Base-by-base conservation (phyloP, 2,329 filamentous ascomycete species). In the Aureobasidium sp. region DNA sequence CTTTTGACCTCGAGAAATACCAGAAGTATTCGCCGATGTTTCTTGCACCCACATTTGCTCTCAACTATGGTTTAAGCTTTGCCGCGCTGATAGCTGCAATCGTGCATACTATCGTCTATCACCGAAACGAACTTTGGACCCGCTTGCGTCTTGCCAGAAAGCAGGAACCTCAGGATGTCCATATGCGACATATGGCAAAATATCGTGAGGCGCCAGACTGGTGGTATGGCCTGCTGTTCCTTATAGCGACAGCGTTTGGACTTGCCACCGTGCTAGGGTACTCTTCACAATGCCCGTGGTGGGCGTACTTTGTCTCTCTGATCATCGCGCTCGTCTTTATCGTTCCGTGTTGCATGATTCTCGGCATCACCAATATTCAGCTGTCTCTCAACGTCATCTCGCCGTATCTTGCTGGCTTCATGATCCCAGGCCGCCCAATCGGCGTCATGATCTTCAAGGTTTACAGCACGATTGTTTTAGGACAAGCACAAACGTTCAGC, bases 371-470 rank as follows among this genome's bases (percentile, higher is more conserved):
- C 15, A 95, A 94, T 72, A 68, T 68, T 29, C 27, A 59, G 62
- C 64, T 69, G 12, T 62, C 62, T 3, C 41, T 69, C 42, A 68
- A 67, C 27, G 65, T 67, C 32, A 66, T 69, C 26, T 65, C 64
- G n/a, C 64, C 65, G 6, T 41, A 44, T 15, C 32, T 51, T 17
- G 59, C 89, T 66, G 91, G 91, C 58, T 85, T 83, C 56, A 80
- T 91, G 20, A 94, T 95, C 71, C 90, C 90, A 0, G 91, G 91
- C 34, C 87, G 88, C 0, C 90, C 90, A 1, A 89, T 95, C 12
- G 91, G 90, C 58, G 94, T 95, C 73, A 95, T 95, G 90, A 89
- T 95, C 34, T 96, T 95, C 69, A 90, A 93, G 51, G 94, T 90
- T 0, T 96, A 94, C 72, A 90, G 89, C 65, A 95, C 94, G 62